phyloP scores from a whole-genome alignment of 2,329 filamentous ascomycete genomes.

The Fusarium agapanthi region DNA sequence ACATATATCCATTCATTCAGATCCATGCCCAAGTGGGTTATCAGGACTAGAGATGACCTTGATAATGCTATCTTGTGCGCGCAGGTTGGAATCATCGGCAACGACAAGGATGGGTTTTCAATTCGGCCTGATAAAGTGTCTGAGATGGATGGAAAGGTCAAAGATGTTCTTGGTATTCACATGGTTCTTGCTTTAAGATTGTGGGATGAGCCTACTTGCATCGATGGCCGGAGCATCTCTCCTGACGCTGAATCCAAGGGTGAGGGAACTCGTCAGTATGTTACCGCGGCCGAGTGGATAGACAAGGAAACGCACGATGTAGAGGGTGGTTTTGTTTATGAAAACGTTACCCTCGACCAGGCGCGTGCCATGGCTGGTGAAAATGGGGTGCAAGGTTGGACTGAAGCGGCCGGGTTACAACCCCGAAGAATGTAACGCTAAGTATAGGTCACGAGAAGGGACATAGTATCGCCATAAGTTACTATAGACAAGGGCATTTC shows the following conservation, averaged over 20 bases:
- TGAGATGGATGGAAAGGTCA: background rate
- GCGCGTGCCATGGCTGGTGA: background rate
- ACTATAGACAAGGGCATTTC: background rate
- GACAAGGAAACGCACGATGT: background rate
- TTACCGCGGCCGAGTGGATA: too few relatives aligned
- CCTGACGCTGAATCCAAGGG: background rate
- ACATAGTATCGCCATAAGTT: background rate
- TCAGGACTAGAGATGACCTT: background rate
- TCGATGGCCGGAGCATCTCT: background rate
- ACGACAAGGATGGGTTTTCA: background rate
- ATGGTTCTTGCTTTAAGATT: background rate
- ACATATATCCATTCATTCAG: background rate
- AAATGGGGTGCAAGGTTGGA: background rate
- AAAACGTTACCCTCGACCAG: background rate
- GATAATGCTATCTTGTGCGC: background rate
- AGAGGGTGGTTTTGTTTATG: background rate
- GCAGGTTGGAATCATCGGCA: background rate
- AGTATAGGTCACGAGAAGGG: background rate
- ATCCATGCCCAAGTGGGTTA: background rate
- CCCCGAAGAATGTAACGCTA: background rate
- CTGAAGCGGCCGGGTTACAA: background rate
- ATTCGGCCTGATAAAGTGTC: background rate
- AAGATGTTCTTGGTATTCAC: background rate
- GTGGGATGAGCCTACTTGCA: background rate
- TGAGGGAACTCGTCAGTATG: background rate